Evolutionary conservation across 2,329 filamentous ascomycete species (phyloP).

Genomic region (Pseudogymnoascus sp.): DNA sequence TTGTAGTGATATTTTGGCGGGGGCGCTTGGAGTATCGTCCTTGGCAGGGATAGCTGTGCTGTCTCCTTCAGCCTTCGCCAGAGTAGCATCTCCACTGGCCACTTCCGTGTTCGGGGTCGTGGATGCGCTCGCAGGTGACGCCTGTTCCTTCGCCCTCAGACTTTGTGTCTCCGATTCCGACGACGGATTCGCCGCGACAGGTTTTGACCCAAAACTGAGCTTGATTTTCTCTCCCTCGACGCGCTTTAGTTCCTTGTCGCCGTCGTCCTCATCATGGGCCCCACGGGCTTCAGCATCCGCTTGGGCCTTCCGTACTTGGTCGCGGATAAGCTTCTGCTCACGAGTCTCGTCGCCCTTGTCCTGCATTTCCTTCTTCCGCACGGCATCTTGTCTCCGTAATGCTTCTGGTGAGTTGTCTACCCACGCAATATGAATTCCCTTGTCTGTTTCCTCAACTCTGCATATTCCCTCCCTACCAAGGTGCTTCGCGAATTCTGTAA

Average conservation of each 20-base stretch:
- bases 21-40: slow-evolving; percentile 16
- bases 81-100: neutral
- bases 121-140: neutral
- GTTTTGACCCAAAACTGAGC: slow-evolving; percentile 52
- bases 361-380: slow-evolving; percentile 74
- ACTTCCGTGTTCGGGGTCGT: neutral
- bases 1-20: slow-evolving; percentile 54
- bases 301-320: slow-evolving; percentile 74
- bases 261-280: slow-evolving; percentile 36
- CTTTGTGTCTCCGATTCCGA: slow-evolving; percentile 11
- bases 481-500: slow-evolving; percentile 86
- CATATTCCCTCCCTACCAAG: slow-evolving; percentile 82
- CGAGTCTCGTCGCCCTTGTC: slow-evolving; percentile 87
- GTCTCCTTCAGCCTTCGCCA: slow-evolving; percentile 10
- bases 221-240: slow-evolving; percentile 71
- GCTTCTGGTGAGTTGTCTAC: slow-evolving; percentile 88
- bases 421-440: slow-evolving; percentile 82
- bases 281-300: slow-evolving; percentile 45
- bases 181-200: slow-evolving; percentile 18
- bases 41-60: neutral
- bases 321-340: slow-evolving; percentile 73
- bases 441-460: slow-evolving; percentile 80
- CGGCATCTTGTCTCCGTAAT: slow-evolving; percentile 68
- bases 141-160: neutral
- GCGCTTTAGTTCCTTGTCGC: slow-evolving; percentile 46